Conservation (phyloP, 768 basidiomycete genomes). For the Mycena crocata region DNA sequence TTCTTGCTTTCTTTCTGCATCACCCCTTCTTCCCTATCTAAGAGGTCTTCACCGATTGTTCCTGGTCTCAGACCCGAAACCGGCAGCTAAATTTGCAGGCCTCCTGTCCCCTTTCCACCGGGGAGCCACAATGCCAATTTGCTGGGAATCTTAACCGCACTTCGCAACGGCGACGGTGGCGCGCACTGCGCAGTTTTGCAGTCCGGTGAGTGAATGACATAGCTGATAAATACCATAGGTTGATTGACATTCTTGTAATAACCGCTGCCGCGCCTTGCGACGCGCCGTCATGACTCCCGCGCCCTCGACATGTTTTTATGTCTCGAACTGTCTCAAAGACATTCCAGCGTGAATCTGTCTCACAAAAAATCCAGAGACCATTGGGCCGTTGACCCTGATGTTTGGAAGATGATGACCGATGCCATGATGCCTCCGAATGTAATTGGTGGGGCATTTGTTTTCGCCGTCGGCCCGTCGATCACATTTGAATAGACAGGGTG, state of each 20-base stretch:
- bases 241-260: slow-evolving; percentile 14
- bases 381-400: too few species aligned
- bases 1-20: too few species aligned
- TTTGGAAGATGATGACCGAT: not conserved
- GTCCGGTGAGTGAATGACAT: slow-evolving; percentile 9
- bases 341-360: not conserved
- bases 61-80: too few species aligned
- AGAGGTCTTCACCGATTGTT: too few species aligned
- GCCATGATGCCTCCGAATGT: not conserved
- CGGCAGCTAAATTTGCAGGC: too few species aligned
- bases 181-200: not conserved
- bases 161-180: slow-evolving; percentile 7
- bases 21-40: too few species aligned
- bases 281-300: not conserved
- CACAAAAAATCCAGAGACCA: not conserved
- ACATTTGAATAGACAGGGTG: not conserved
- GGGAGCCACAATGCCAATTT: too few species aligned
- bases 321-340: not conserved
- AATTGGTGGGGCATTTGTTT: not conserved
- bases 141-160: too few species aligned
- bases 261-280: not conserved
- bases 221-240: slow-evolving; percentile 18
- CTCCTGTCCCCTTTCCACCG: too few species aligned
- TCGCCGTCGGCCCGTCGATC: not conserved
- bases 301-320: not conserved